These are phyloP conservation scores for Coccomyxa sp. DNA, from an alignment of 139 green algal species.

Conservation along the genomic window DNA sequence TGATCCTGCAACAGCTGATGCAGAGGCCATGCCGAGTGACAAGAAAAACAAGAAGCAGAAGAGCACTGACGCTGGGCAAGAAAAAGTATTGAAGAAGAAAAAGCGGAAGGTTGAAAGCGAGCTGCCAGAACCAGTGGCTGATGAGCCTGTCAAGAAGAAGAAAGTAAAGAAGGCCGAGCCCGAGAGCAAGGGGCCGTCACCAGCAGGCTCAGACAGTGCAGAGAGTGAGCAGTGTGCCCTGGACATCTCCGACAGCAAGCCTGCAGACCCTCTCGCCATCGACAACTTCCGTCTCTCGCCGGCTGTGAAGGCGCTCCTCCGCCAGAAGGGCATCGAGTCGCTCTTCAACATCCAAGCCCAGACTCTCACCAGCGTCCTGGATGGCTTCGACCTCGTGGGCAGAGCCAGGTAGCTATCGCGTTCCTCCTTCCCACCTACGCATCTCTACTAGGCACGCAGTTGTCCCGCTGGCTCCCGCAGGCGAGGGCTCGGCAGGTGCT, in stretches of 20 bases:
- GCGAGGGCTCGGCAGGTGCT: too few species aligned
- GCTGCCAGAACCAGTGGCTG: background rate
- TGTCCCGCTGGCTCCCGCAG: too few species aligned
- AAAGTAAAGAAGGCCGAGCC: constrained; percentile 19
- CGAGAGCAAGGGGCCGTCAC: background rate
- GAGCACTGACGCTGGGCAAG: background rate
- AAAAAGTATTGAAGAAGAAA: constrained; percentile 26
- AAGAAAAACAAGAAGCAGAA: constrained; percentile 6
- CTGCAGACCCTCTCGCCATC: constrained; percentile 51
- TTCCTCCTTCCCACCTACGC: too few species aligned
- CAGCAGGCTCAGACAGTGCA: constrained; percentile 6
- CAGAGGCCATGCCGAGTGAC: background rate
- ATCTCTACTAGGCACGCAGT: too few species aligned
- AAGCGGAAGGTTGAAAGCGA: constrained; percentile 12
- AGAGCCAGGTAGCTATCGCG: constrained; percentile 51
- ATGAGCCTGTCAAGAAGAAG: constrained; percentile 15
- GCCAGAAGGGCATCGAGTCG: constrained; percentile 74
- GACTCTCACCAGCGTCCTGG: constrained; percentile 67
- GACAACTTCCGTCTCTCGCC: constrained; percentile 76
- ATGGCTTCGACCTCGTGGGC: constrained; percentile 87
- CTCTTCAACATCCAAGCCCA: constrained; percentile 95
- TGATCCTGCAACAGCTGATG: background rate
- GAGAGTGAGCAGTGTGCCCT: background rate
- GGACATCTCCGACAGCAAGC: background rate
- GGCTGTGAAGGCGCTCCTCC: constrained; percentile 68